Evolutionary conservation across 2,329 filamentous ascomycete genomes (phyloP).

Genomic region (Ustulina deusta): DNA sequence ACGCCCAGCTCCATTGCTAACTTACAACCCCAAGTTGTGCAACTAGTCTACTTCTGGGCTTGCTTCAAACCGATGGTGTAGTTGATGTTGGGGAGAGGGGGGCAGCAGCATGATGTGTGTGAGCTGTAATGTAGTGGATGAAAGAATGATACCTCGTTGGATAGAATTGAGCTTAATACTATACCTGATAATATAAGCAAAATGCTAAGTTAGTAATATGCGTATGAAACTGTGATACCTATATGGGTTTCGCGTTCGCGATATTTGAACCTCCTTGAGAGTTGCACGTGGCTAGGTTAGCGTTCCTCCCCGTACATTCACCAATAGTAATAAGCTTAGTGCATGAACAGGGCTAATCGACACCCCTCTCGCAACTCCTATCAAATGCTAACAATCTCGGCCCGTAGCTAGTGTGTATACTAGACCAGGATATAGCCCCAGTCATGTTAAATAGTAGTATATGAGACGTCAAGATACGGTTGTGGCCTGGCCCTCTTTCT

Average conservation of each 20-base stretch:
- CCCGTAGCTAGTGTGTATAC: slow-evolving; percentile 4
- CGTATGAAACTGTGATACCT: background rate
- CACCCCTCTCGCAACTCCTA: slow-evolving; percentile 4
- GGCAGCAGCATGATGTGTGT: background rate
- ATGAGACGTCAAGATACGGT: slow-evolving; percentile 25
- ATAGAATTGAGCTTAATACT: background rate
- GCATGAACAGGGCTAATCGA: slow-evolving; percentile 1
- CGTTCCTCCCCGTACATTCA: slow-evolving; percentile 29
- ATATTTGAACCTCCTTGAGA: slow-evolving; percentile 6
- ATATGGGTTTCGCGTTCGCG: background rate
- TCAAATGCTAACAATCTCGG: slow-evolving; percentile 17
- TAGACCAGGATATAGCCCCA: slow-evolving; percentile 9
- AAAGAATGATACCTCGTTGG: background rate
- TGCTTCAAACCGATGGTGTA: background rate
- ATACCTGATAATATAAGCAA: background rate
- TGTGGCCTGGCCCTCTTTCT: slow-evolving; percentile 3
- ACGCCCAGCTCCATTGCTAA: background rate
- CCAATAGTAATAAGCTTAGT: slow-evolving; percentile 29
- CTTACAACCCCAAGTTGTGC: background rate
- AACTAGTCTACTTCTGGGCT: background rate
- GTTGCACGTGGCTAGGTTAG: slow-evolving; percentile 20
- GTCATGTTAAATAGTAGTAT: background rate
- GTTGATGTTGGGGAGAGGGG: background rate
- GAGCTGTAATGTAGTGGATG: background rate
- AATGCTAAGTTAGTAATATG: background rate